Percentiles rank a stretch among this genome's conserved stretches.
phyloP scores from a whole-genome alignment of 805 yeast genomes.

The Wickerhamomyces sydowiorum region DNA sequence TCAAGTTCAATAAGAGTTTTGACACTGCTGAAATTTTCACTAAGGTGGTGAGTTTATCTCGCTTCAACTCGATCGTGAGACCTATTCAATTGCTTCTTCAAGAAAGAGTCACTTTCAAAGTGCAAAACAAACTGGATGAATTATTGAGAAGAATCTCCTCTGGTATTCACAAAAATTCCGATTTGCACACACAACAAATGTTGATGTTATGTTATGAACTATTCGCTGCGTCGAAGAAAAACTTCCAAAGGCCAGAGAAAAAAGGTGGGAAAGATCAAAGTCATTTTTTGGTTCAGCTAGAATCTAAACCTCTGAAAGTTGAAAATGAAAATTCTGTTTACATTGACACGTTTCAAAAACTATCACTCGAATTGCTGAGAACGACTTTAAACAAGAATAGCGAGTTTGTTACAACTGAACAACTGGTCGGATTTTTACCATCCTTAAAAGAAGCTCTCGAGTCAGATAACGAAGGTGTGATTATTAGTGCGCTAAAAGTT shows the following conservation, averaged over 20 bases:
- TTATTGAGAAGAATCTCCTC: conserved; percentile 66
- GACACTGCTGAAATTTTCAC: conserved; percentile 83
- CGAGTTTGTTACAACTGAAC: conserved; percentile 49
- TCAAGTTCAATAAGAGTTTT: conserved; percentile 79
- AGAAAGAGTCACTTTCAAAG: conserved; percentile 60
- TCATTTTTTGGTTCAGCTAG: conserved; percentile 71
- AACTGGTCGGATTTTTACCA: conserved; percentile 72
- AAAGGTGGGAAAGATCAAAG: conserved; percentile 40
- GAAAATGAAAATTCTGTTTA: conserved; percentile 53
- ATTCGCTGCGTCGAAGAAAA: conserved; percentile 44
- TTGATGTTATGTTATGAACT: conserved; percentile 72
- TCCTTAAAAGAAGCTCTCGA: conserved; percentile 52
- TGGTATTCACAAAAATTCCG: conserved; percentile 74
- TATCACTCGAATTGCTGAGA: conserved; percentile 71
- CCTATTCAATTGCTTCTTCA: conserved; percentile 64
- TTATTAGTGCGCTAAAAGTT: conserved; percentile 55
- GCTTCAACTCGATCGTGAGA: conserved; percentile 50
- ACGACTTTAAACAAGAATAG: conserved; percentile 63
- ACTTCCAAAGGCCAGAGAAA: conserved; percentile 13
- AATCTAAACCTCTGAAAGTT: conserved; percentile 49
- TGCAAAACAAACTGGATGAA: conserved; percentile 74
- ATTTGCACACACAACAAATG: conserved; percentile 49
- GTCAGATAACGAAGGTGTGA: conserved; percentile 74
- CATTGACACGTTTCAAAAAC: conserved; percentile 59
- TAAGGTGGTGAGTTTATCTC: conserved; percentile 49